A percentile compares a stretch with the other conserved stretches of the same genome.
These are phyloP conservation scores for Raddia guianensis DNA, from an alignment of 176 grass and related monocot genomes.

Conservation along the genomic window DNA sequence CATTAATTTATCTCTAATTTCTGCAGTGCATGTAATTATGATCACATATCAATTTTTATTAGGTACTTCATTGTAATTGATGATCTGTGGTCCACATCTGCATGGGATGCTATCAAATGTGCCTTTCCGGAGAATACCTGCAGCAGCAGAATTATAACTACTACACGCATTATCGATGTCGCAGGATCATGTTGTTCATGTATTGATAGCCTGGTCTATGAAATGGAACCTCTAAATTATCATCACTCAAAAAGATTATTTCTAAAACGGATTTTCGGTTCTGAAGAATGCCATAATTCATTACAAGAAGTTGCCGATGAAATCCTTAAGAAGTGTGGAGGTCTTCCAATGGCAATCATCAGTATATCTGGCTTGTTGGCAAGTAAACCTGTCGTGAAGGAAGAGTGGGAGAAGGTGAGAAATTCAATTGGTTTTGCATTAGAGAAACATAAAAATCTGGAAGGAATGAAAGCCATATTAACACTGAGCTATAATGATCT, in stretches of 20 bases:
- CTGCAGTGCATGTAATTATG: no score
- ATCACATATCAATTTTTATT: neutral
- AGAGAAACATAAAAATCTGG: neutral
- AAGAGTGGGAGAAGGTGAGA: conserved; percentile 29
- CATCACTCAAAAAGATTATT: neutral
- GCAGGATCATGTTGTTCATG: neutral
- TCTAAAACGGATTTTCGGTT: neutral
- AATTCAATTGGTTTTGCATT: conserved; percentile 30
- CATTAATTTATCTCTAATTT: no score
- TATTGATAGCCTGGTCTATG: neutral
- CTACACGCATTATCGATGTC: neutral
- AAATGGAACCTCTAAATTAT: neutral
- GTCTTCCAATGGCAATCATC: neutral
- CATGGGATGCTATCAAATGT: neutral
- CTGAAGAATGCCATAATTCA: neutral
- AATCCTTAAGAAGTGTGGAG: neutral
- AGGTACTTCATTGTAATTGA: conserved; percentile 24
- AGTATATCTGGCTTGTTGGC: conserved; percentile 9
- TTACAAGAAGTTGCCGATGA: neutral
- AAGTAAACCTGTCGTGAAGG: neutral
- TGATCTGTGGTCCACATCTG: neutral
- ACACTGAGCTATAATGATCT: conserved; percentile 28
- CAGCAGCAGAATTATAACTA: neutral
- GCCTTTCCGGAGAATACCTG: neutral
- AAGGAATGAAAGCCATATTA: conserved; percentile 26